Evolutionary conservation across 441 rosid genomes (phyloP), one percentile per base, ranked within the genome.

Genomic region (Euphorbia schlechtendalii): DNA sequence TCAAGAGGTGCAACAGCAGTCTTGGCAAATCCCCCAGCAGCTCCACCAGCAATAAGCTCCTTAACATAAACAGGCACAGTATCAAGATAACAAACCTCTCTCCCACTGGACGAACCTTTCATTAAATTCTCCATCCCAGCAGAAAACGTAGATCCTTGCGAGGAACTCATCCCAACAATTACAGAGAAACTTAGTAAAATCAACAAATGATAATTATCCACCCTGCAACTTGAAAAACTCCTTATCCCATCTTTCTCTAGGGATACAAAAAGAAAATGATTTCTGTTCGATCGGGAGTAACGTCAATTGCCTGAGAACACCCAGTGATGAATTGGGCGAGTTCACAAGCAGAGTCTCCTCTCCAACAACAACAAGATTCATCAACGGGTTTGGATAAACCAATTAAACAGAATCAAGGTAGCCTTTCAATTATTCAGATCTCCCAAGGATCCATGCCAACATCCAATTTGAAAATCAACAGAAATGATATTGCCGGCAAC

Each of bases 31-130:
- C 87, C 97, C 1, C 99, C 99, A 25, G 97, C 99, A 76, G 85
- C 89, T 54, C 96, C 98, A 13, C 98, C 98, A 59, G 98, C 96
- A 67, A 93, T 84, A 56, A 93, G 96, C 73, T 90, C 96, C 81
- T 80, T 90, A 0, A 83, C 91, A 71, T 86, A 86, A 72, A 87
- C 82, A 56, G 98, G 98, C 76, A 93, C 69, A 64, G 74, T 64
- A 74, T 93, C 95, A 45, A 82, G 18, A 56, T 59, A 74, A 4
- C 82, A 73, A 70, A 81, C 70, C 52, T 79, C 76, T 59, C 64
- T 51, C 15, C 64, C 57, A 3, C 81, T 41, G 0, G 89, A 65
- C 1, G 93, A 76, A 54, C 84, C 81, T 45, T 87, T 88, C 20
- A 86, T 89, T 45, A 90, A 75, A 28, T 78, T 82, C 36, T 87